Base-by-base conservation (phyloP, 202 grass and related monocot genomes). In the Schoenoplectus triqueter region DNA sequence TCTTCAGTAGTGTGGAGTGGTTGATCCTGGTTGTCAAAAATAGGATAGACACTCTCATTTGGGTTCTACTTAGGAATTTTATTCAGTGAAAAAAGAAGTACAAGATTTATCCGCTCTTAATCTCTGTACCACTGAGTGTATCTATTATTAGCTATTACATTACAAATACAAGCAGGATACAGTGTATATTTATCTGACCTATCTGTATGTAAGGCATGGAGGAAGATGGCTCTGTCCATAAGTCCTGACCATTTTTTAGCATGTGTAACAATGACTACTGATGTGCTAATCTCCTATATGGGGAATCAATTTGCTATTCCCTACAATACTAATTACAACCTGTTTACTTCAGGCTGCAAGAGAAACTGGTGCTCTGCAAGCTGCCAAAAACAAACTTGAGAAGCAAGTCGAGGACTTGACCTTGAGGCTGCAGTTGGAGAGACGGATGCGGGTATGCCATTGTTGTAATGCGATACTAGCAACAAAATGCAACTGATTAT, bases 331-430 rank as follows among this genome's bases (percentile, higher is more conserved):
- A 82, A 82, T 50, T 49, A 83, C 69, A 70, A 62, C 48, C 59
- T 78, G 54, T 82, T 84, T 74, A 72, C 85, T 87, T 87, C 64
- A 99, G 96, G 93, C 96, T 86, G 90, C 96, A 87, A 99, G 86
- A 73, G 96, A 99, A 92, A 94, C 96, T 64, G 96, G 96, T 66
- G 93, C 91, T 83, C 84, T 96, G 49, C 93, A 96, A 69, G 91
- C 88, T 91, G 93, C 96, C 82, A 99, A 99, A 85, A 92, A 87
- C 85, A 94, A 92, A 87, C 82, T 99, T 85, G 96, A 99, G 90
- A 99, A 99, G 86, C 88, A 94, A 89, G 93, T 99, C 13, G 93
- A 99, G 79, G 96, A 99, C 78, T 91, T 99, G 73, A 96, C 88
- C 11, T 96, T 88, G 91, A 70, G 90, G 39, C 85, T 99, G 52